Conservation (phyloP, 2,329 filamentous ascomycete genomes). For the Fusarium sterilihyphosum region DNA sequence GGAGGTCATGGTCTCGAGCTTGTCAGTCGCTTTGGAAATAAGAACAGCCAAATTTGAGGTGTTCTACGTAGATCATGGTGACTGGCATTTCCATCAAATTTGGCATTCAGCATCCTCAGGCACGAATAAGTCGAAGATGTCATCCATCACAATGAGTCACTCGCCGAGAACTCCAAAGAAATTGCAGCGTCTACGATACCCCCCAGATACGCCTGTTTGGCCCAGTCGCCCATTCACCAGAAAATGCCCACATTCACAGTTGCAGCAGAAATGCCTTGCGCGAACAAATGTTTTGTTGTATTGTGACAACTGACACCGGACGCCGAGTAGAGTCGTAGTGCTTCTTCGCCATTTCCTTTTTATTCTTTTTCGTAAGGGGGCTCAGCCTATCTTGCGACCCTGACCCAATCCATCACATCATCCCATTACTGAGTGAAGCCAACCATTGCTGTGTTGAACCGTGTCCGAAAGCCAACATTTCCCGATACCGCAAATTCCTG, state of each 20-base stretch:
- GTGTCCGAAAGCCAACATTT: conserved; percentile 46
- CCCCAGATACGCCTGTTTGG: neutral
- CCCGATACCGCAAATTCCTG: conserved; percentile 43
- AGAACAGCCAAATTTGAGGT: neutral
- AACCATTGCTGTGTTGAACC: conserved; percentile 45
- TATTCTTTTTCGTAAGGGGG: conserved; percentile 40
- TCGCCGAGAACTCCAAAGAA: conserved; percentile 12
- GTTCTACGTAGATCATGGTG: neutral
- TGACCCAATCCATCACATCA: conserved; percentile 51
- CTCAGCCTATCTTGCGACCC: conserved; percentile 51
- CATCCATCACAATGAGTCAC: conserved; percentile 38
- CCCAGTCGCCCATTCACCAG: neutral
- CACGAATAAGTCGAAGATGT: conserved; percentile 20
- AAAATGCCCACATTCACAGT: conserved; percentile 24
- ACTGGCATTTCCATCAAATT: neutral
- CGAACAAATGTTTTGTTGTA: conserved; percentile 51
- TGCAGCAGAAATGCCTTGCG: conserved; percentile 16
- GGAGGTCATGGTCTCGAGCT: neutral
- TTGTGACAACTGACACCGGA: conserved; percentile 55
- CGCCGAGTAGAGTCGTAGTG: conserved; percentile 52
- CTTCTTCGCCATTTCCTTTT: conserved; percentile 50
- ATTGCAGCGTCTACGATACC: conserved; percentile 10
- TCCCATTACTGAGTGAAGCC: conserved; percentile 47
- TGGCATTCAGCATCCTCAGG: conserved; percentile 16
- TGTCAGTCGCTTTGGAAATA: neutral